phyloP scores from a whole-genome alignment of 2,329 filamentous ascomycete species.

The Cladophialophora exuberans region DNA sequence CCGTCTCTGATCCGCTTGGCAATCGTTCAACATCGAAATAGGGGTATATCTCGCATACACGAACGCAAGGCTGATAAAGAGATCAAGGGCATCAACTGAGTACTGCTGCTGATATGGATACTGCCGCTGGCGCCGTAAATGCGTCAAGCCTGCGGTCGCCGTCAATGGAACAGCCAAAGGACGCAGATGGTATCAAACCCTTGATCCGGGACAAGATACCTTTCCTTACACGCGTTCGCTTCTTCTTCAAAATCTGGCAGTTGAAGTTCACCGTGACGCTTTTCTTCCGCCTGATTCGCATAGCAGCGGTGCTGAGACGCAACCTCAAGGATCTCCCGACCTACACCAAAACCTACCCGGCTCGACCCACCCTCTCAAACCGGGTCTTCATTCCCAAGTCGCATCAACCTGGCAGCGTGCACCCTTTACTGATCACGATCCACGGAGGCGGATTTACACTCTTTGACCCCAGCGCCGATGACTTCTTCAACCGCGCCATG shows the following conservation, averaged over 20 bases:
- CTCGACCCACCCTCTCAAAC: constrained; percentile 33
- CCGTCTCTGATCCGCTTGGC: no score
- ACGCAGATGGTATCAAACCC: not conserved
- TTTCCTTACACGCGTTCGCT: constrained; percentile 11
- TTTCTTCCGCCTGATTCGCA: constrained; percentile 17
- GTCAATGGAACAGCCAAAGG: not conserved
- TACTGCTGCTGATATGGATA: not conserved
- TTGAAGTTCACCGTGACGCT: constrained; percentile 29
- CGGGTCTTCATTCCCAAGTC: constrained; percentile 47
- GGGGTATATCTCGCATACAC: no score
- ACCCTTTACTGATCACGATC: constrained; percentile 48
- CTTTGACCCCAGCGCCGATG: constrained; percentile 49
- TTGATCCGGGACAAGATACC: not conserved
- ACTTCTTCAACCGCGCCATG: constrained; percentile 52
- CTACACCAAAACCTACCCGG: constrained; percentile 36
- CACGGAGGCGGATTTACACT: constrained; percentile 58
- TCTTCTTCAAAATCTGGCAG: constrained; percentile 33
- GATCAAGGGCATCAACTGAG: not conserved
- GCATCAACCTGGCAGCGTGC: constrained; percentile 28
- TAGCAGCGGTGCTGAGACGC: constrained; percentile 15
- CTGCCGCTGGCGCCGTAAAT: not conserved
- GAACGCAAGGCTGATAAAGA: no score
- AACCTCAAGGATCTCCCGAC: constrained; percentile 18
- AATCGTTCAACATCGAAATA: no score
- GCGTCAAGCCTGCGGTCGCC: not conserved